Conservation (phyloP, 495 filamentous ascomycete genomes). For the Penicillium desertorum region DNA sequence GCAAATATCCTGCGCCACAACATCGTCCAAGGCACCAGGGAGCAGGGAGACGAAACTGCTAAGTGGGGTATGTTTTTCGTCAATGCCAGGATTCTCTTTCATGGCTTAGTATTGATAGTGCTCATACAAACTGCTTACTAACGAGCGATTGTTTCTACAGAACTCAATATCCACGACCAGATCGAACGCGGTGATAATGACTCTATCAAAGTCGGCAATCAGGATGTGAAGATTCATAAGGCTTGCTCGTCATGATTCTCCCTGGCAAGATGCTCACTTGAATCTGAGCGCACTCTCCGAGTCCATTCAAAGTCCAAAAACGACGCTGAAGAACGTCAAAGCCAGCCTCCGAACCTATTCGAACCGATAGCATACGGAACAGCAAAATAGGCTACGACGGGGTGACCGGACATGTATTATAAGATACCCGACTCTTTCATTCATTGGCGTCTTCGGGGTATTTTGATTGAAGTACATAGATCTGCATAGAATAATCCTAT, state of each 20-base stretch:
- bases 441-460: conserved; percentile 39
- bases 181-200: conserved; percentile 94
- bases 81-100: neutral
- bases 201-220: conserved; percentile 62
- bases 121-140: conserved; percentile 1
- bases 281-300: conserved; percentile 9
- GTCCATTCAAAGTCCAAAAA: neutral
- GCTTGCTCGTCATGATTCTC: conserved; percentile 39
- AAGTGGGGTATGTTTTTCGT: conserved; percentile 60
- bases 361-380: neutral
- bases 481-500: conserved; percentile 42
- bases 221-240: conserved; percentile 48
- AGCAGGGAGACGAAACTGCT: conserved; percentile 49
- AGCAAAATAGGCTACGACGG: conserved; percentile 10
- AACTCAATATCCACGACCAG: conserved; percentile 81
- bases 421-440: conserved; percentile 48
- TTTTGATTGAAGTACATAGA: conserved; percentile 40
- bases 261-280: neutral
- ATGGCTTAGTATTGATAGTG: too few species aligned
- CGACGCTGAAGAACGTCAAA: neutral
- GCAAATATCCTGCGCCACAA: conserved; percentile 79
- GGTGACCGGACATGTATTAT: conserved; percentile 40
- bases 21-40: conserved; percentile 76
- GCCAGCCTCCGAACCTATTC: neutral
- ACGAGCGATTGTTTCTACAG: conserved; percentile 40